Conservation (phyloP, 176 grass and related monocot genomes). For the Pontederia paniculata region DNA sequence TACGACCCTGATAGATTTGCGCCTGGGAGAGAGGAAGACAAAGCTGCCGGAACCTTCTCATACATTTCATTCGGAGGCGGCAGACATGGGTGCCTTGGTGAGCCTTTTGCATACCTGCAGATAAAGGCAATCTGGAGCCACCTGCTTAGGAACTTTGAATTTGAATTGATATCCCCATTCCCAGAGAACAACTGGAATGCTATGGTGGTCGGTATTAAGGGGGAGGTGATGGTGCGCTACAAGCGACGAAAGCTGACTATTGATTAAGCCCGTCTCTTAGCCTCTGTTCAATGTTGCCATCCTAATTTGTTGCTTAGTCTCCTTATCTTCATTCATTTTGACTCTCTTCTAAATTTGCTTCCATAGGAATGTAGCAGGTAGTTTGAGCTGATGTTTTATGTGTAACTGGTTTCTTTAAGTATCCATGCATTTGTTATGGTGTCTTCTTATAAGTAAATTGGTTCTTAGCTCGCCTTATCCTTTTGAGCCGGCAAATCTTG, state of each 20-base stretch:
- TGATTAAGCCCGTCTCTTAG: neutral
- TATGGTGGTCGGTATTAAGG: conserved; percentile 91
- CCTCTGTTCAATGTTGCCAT: neutral
- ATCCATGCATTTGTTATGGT: no score
- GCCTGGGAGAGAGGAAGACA: conserved; percentile 83
- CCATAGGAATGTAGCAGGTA: no score
- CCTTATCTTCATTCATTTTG: no score
- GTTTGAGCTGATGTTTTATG: no score
- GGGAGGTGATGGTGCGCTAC: conserved; percentile 74
- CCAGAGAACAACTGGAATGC: conserved; percentile 84
- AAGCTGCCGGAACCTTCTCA: conserved; percentile 70
- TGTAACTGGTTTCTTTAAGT: no score
- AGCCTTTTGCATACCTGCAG: conserved; percentile 87
- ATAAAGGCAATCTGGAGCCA: conserved; percentile 95
- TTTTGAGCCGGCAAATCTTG: no score
- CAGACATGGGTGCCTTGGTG: conserved; percentile 79
- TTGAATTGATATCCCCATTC: conserved; percentile 81
- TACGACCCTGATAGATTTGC: conserved; percentile 71
- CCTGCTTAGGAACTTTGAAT: conserved; percentile 92
- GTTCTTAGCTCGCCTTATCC: no score
- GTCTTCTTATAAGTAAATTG: no score
- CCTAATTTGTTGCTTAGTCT: no score
- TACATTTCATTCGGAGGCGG: conserved; percentile 91
- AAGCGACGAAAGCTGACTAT: conserved; percentile 60
- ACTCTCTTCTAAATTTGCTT: no score